phyloP scores from a whole-genome alignment of 208 protist genomes.

The Leishmania guyanensis region DNA sequence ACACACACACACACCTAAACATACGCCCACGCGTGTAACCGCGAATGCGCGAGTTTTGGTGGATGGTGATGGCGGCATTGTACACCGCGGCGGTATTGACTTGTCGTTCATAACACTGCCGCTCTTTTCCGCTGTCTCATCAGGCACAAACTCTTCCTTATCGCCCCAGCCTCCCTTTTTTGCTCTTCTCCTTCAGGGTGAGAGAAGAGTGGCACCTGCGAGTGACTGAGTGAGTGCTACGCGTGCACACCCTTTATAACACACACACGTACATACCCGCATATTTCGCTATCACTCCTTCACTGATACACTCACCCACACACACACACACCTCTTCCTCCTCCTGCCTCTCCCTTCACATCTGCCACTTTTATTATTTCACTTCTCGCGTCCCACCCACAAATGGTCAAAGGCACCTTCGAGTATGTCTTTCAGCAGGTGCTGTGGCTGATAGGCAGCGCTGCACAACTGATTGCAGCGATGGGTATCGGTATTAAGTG shows the following conservation, averaged over 20 bases:
- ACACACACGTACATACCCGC: no score
- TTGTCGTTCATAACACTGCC: background rate
- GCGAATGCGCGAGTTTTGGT: background rate
- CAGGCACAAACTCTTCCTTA: background rate
- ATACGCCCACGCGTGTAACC: background rate
- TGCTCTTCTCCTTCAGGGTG: background rate
- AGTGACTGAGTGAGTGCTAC: background rate
- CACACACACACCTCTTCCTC: background rate
- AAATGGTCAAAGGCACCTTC: constrained; percentile 37
- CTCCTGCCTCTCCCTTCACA: background rate
- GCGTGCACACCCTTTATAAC: no score
- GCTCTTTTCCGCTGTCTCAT: background rate
- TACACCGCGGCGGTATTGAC: background rate
- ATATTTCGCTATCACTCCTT: no score
- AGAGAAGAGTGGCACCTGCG: background rate
- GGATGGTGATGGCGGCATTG: background rate
- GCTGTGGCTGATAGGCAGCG: constrained; percentile 59
- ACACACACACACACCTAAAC: background rate
- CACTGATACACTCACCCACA: background rate
- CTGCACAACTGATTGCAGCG: constrained; percentile 57
- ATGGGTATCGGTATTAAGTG: constrained; percentile 85
- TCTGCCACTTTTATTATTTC: background rate
- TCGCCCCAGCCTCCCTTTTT: background rate
- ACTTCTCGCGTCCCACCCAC: background rate
- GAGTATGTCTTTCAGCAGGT: constrained; percentile 61